A percentile compares a stretch with the other conserved stretches of the same genome.
Conservation (phyloP, 1,284 basidiomycete genomes). For the Cutaneotrichosporon dermatis region DNA sequence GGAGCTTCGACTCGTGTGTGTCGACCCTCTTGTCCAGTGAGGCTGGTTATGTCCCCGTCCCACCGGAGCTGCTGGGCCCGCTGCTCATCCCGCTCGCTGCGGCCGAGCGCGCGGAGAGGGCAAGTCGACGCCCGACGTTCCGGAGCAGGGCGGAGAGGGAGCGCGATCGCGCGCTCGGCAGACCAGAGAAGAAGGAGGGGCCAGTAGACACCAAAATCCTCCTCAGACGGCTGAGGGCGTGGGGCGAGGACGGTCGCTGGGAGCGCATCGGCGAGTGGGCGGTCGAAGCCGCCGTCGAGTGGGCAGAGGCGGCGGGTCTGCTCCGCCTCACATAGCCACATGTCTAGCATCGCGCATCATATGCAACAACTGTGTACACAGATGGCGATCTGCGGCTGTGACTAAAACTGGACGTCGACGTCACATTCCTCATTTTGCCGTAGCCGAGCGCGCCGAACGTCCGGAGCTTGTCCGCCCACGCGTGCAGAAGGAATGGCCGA, state of each 20-base stretch:
- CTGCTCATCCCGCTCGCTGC: slow-evolving; percentile 25
- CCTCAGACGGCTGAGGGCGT: slow-evolving; percentile 18
- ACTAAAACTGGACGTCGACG: no score
- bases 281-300: slow-evolving; percentile 32
- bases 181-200: not conserved
- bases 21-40: not conserved
- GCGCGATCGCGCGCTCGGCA: not conserved
- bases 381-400: no score
- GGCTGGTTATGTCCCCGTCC: slow-evolving; percentile 35
- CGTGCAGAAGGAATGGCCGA: not conserved
- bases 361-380: no score
- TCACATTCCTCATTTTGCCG: no score
- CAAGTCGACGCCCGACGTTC: slow-evolving; percentile 8
- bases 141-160: slow-evolving; percentile 11
- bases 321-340: not conserved
- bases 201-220: slow-evolving; percentile 5
- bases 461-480: no score
- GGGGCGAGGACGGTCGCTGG: slow-evolving; percentile 42
- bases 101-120: slow-evolving; percentile 17
- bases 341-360: no score
- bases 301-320: slow-evolving; percentile 16
- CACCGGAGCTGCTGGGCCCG: slow-evolving; percentile 30
- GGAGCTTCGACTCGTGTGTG: not conserved
- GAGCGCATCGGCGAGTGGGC: slow-evolving; percentile 36
- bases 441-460: no score